phyloP scores from a whole-genome alignment of 129 eudicot genomes.

The Deinandra increscens region DNA sequence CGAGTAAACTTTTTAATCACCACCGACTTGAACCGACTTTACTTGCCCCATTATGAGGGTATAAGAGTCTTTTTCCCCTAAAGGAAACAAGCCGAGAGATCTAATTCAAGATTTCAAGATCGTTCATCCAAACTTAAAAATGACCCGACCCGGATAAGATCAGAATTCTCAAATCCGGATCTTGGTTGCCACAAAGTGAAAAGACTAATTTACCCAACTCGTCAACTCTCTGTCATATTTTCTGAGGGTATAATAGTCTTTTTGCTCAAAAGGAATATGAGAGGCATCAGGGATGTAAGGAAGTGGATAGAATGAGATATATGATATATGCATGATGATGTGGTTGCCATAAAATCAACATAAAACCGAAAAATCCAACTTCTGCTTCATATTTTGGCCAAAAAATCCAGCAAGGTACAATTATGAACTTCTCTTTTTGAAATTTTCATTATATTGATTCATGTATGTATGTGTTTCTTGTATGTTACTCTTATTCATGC shows the following conservation, averaged over 20 bases:
- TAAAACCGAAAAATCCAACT: conserved; percentile 14
- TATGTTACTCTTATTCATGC: conserved; percentile 13
- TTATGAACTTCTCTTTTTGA: background rate
- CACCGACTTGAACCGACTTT: too few species aligned
- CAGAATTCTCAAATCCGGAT: background rate
- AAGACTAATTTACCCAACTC: conserved; percentile 17
- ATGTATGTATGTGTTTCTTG: background rate
- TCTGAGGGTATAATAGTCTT: conserved; percentile 30
- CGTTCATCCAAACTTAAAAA: conserved; percentile 15
- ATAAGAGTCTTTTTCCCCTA: too few species aligned
- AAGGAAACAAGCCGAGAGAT: background rate
- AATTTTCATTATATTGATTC: background rate
- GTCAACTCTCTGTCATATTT: background rate
- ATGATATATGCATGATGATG: conserved; percentile 29
- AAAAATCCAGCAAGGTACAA: conserved; percentile 35
- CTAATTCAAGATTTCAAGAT: conserved; percentile 21
- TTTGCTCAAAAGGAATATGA: conserved; percentile 5
- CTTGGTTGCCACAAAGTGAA: background rate
- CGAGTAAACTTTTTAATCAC: too few species aligned
- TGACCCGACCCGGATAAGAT: conserved; percentile 1
- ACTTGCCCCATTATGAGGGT: too few species aligned
- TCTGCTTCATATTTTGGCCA: conserved; percentile 35
- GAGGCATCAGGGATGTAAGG: conserved; percentile 26
- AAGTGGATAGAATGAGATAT: conserved; percentile 41
- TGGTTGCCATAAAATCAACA: conserved; percentile 38